phyloP scores from a whole-genome alignment of 2,329 filamentous ascomycete genomes.

The Curvularia sp. region DNA sequence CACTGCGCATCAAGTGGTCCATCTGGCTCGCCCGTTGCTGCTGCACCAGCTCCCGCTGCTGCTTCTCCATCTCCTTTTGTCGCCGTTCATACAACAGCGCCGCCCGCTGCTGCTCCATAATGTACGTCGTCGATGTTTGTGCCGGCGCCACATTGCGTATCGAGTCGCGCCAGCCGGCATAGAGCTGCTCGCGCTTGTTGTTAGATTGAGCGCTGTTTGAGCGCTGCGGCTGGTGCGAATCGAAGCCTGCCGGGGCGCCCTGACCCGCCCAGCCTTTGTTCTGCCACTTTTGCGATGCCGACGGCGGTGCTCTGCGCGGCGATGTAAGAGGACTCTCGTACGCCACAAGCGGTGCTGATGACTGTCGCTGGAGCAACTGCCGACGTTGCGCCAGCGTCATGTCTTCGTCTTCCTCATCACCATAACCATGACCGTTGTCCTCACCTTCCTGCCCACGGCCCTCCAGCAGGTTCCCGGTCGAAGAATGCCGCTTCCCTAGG shows the following conservation, averaged over 20 bases:
- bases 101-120: constrained; percentile 49
- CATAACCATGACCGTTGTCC: not conserved
- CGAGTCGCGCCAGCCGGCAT: constrained; percentile 48
- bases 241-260: constrained; percentile 39
- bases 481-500: constrained; percentile 44
- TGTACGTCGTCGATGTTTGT: constrained; percentile 24
- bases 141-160: constrained; percentile 36
- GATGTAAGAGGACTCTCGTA: constrained; percentile 18
- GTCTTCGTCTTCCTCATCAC: constrained; percentile 62
- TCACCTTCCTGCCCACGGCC: not conserved
- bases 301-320: constrained; percentile 31
- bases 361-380: constrained; percentile 48
- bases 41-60: constrained; percentile 65
- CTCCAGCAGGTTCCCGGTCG: constrained; percentile 36
- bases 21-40: constrained; percentile 68
- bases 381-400: constrained; percentile 73
- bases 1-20: constrained; percentile 77
- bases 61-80: constrained; percentile 66
- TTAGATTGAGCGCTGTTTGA: constrained; percentile 33
- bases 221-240: constrained; percentile 51
- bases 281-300: constrained; percentile 41
- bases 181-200: constrained; percentile 45
- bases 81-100: constrained; percentile 68
- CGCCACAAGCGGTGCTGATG: not conserved
- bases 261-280: constrained; percentile 37